phyloP scores from a whole-genome alignment of 1,284 basidiomycete species.

The Trametes hirsuta region DNA sequence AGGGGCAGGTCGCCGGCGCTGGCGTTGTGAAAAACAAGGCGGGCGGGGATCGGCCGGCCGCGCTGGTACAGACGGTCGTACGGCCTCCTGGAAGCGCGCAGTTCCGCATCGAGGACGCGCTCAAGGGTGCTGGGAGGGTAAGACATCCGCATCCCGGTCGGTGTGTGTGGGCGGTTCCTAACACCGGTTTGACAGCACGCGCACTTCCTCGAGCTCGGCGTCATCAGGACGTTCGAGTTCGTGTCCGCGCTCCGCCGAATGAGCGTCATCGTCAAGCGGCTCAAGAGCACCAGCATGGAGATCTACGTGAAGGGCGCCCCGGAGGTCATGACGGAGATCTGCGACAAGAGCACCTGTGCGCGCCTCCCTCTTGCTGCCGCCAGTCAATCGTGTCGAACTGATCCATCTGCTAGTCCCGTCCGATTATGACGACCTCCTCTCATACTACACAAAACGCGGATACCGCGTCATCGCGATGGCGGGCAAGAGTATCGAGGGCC shows the following conservation, averaged over 20 bases:
- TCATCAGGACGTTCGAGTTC: constrained; percentile 97
- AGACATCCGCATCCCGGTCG: constrained; percentile 21
- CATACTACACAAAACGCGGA: constrained; percentile 96
- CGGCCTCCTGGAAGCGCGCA: constrained; percentile 90
- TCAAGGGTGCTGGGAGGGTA: constrained; percentile 81
- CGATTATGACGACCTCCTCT: constrained; percentile 96
- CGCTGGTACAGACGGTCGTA: constrained; percentile 96
- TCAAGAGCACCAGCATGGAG: constrained; percentile 96
- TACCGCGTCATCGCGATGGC: constrained; percentile 99
- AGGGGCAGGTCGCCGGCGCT: constrained; percentile 75
- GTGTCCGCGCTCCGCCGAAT: constrained; percentile 92
- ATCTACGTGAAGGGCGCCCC: constrained; percentile 99
- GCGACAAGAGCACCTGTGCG: constrained; percentile 86
- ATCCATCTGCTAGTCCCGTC: constrained; percentile 71
- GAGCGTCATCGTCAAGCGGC: constrained; percentile 96
- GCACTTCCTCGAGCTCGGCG: constrained; percentile 95
- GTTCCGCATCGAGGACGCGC: constrained; percentile 91
- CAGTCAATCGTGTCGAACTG: not conserved
- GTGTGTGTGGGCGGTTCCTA: not conserved
- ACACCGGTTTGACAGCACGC: constrained; percentile 64
- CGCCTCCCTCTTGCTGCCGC: constrained; percentile 14
- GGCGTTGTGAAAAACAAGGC: constrained; percentile 70
- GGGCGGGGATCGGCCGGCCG: constrained; percentile 76
- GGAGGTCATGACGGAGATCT: constrained; percentile 97
- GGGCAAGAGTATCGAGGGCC: constrained; percentile 91